Conservation (phyloP, 164 flowering plant species). For the Cinnamomum micranthum region DNA sequence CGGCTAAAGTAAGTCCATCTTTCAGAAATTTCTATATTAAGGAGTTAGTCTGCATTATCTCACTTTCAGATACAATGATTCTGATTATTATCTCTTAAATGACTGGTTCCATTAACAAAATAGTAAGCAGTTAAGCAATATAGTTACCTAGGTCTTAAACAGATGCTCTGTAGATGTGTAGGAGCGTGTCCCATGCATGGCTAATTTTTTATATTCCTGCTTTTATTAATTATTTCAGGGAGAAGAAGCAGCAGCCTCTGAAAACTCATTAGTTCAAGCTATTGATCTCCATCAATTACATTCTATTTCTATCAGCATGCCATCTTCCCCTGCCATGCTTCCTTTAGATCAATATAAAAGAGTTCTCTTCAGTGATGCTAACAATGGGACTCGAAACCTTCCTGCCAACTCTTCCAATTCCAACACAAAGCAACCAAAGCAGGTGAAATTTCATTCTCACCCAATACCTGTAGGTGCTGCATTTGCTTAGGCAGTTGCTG, state of each 20-base stretch:
- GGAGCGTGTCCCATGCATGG: no score
- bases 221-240: slow-evolving; percentile 13
- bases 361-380: slow-evolving; percentile 23
- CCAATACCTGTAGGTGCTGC: slow-evolving; percentile 41
- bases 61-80: background rate
- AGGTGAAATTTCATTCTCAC: slow-evolving; percentile 52
- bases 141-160: background rate
- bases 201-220: background rate
- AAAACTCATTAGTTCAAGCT: slow-evolving; percentile 1
- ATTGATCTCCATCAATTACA: background rate
- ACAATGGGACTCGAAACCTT: slow-evolving; percentile 12
- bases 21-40: background rate
- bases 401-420: slow-evolving; percentile 2
- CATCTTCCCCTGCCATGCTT: slow-evolving; percentile 40
- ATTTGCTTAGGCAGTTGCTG: slow-evolving; percentile 8
- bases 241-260: slow-evolving; percentile 13
- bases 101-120: background rate
- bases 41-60: background rate
- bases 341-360: slow-evolving; percentile 15
- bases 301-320: slow-evolving; percentile 53
- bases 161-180: background rate
- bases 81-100: no score
- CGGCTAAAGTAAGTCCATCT: background rate
- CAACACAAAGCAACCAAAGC: slow-evolving; percentile 11
- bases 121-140: background rate